These are phyloP conservation scores for Mycena venus DNA, from an alignment of 768 basidiomycete species.

Conservation along the genomic window DNA sequence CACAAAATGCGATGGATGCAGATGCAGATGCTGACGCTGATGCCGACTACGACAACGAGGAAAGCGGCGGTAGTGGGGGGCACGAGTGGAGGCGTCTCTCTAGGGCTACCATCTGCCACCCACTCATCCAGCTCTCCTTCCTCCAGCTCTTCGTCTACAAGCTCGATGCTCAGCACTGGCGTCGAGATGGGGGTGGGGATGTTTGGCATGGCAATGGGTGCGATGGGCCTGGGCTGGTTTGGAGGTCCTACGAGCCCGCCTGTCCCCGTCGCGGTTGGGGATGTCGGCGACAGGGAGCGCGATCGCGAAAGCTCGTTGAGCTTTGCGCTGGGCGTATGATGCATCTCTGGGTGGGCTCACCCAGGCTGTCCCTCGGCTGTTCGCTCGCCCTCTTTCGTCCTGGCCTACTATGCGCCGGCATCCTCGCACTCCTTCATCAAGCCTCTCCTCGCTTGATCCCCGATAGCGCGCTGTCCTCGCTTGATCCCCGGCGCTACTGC, in stretches of 20 bases:
- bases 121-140: not conserved
- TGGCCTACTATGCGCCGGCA: not conserved
- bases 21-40: conserved; percentile 6
- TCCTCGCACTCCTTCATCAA: not conserved
- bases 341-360: too few species aligned
- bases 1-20: not conserved
- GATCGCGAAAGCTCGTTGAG: conserved; percentile 34
- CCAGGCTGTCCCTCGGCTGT: not conserved
- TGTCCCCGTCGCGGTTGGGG: conserved; percentile 1
- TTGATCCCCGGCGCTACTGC: conserved; percentile 16
- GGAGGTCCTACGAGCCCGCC: conserved; percentile 7
- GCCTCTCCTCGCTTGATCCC: conserved; percentile 1
- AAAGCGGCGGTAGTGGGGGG: conserved; percentile 21
- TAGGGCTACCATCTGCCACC: conserved; percentile 17
- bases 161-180: conserved; percentile 12
- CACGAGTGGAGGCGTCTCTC: conserved; percentile 31
- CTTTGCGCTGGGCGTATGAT: conserved; percentile 32
- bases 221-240: conserved; percentile 30
- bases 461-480: conserved; percentile 13
- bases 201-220: conserved; percentile 33
- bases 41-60: not conserved
- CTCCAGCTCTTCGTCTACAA: not conserved
- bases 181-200: conserved; percentile 32
- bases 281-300: conserved; percentile 20
- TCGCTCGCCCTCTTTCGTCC: not conserved